Evolutionary conservation across 257 asterid species (phyloP).

Genomic region (Oldenlandia corymbosa): DNA sequence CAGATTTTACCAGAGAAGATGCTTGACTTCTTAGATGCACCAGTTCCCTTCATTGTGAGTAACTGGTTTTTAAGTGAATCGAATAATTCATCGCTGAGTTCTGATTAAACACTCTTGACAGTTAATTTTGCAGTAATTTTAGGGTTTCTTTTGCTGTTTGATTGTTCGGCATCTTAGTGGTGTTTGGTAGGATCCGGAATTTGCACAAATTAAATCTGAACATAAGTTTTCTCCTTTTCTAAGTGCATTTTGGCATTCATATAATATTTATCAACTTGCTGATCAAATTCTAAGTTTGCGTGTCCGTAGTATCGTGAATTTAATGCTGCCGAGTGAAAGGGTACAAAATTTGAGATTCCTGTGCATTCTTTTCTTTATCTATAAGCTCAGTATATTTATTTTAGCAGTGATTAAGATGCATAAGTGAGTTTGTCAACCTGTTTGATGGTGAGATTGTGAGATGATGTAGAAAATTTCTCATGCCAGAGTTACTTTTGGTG

Average conservation of each 20-base stretch:
- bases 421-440: background rate
- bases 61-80: slow-evolving; percentile 1
- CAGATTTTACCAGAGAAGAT: slow-evolving; percentile 89
- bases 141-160: background rate
- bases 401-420: background rate
- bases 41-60: slow-evolving; percentile 95
- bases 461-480: background rate
- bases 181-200: background rate
- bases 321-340: background rate
- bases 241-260: background rate
- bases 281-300: background rate
- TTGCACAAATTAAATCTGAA: background rate
- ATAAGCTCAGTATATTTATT: background rate
- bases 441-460: background rate
- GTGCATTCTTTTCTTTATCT: background rate
- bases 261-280: too few species aligned
- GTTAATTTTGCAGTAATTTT: background rate
- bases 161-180: background rate
- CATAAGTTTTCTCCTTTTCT: background rate
- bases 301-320: background rate
- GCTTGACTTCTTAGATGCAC: slow-evolving; percentile 96
- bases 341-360: background rate
- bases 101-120: background rate
- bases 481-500: background rate
- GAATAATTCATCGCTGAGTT: background rate